Evolutionary conservation across 148 eudicot genomes (phyloP), one percentile per base, ranked within the genome.

Genomic region (Spergularia marina): DNA sequence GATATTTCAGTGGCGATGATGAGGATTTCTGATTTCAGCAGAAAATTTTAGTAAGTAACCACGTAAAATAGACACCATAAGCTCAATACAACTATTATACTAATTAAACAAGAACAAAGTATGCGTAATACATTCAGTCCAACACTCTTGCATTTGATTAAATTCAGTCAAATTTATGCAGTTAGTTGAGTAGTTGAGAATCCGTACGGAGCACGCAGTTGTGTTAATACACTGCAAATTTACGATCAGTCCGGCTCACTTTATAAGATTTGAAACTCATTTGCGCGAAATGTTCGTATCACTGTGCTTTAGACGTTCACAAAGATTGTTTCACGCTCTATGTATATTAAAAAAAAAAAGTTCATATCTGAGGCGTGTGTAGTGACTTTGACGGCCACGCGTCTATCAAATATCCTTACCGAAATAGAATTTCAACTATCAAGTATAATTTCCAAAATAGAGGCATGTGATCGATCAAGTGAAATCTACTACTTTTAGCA

Each of bases 141-240:
- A 73, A 78, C 81, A 73, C 72, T 36, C 59, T 57, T 78, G 58
- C 8, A 61, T 73, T 73, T 78, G 72, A 66, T 47, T 52, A 73
- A 72, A 0, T 54, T 65, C 20, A 47, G 65, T 78, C 77, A 73
- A 78, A 47, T 70, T 6, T 9, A 70, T 23, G 8, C 23, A 16
- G 15, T 53, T 18, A 53, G 10, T 10, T 52, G 20, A 44, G 7
- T 44, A 44, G 49, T 8, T 36, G 36, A 69, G 30, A 1, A 49
- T 16, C 21, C 14, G 7, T 44, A 16, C 9, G 30, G 49, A 6
- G 9, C 49, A 44, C 8, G 49, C 49, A 5, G 7, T 9, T 44
- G 49, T 23, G 25, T 23, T 23, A 23, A 23, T 23, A 23, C 25
- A 23, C 1, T 23, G 25, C 25, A 23, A 23, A 41, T 41, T 41